Evolutionary conservation across 1,284 basidiomycete species (phyloP), one percentile per base, ranked within the genome.

Genomic region (Malassezia obtusa): DNA sequence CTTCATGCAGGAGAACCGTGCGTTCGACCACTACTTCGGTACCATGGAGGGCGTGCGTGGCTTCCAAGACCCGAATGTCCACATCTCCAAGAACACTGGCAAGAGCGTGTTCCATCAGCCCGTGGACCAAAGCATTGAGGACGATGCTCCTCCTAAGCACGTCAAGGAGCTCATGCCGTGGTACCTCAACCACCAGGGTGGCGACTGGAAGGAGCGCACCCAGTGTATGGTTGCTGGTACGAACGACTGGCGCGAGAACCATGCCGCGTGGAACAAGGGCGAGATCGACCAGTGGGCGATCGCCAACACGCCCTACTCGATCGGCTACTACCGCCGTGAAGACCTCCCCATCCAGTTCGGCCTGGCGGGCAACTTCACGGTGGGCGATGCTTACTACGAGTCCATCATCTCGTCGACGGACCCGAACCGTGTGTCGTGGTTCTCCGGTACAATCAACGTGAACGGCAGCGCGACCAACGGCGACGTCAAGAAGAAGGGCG

Each of bases 1-100:
- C 14, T 62, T 62, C 48, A 69, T 69, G 67, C 67, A 69, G 45
- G 66, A 68, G 52, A 68, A 68, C 53, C 49, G 66, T n/a, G 63
- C 66, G 19, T 68, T 68, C 37, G 66, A 68, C 44, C 66, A 68
- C 54, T 68, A 68, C 49, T 68, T 67, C 49, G 61, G 61, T 8
- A 61, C 66, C 8, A 60, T 66, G 50, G 59, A 58, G 2, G 66
- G 66, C 41, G 58, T 66, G 26, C 59, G 66, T 47, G 66, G 66
- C 21, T 68, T 68, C 53, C 52, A 49, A n/a, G 66, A 68, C 36
- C 66, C 66, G 15, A 68, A 68, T 44, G 62, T 64, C 14, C 59
- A 58, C 36, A 55, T 68, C 30, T 59, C 58, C 33, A 51, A 53
- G 17, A 57, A 68, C 49, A 63, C 65, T 14, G 53, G 47, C 26